Conservation (phyloP, 768 basidiomycete genomes). For the Leucocoprinus sp. region DNA sequence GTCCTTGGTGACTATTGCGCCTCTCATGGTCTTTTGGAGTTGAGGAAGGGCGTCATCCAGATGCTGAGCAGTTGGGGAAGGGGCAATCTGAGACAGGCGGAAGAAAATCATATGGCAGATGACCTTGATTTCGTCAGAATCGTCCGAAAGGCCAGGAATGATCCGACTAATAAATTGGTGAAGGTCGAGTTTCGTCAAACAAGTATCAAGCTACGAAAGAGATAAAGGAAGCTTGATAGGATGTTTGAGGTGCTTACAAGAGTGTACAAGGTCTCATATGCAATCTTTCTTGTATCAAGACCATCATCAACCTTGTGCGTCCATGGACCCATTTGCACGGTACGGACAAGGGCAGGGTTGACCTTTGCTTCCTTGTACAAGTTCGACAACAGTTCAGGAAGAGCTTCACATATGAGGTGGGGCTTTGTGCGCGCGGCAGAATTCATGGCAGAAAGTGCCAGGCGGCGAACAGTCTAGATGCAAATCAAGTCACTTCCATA, state of each 20-base stretch:
- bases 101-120: conserved; percentile 94
- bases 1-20: conserved; percentile 83
- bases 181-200: conserved; percentile 79
- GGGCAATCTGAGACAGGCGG: conserved; percentile 81
- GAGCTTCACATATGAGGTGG: conserved; percentile 81
- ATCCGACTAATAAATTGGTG: conserved; percentile 78
- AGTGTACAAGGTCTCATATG: conserved; percentile 96
- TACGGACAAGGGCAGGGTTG: conserved; percentile 73
- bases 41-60: conserved; percentile 80
- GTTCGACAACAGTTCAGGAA: conserved; percentile 65
- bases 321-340: conserved; percentile 97
- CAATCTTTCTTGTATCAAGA: conserved; percentile 91
- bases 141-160: conserved; percentile 76
- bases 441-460: conserved; percentile 86
- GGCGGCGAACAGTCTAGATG: conserved; percentile 74
- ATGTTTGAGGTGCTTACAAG: conserved; percentile 44
- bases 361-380: conserved; percentile 82
- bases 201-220: conserved; percentile 71
- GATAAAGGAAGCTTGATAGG: not conserved
- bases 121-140: conserved; percentile 95
- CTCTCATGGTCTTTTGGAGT: conserved; percentile 85
- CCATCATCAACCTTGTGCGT: conserved; percentile 96
- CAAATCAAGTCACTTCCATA: not conserved
- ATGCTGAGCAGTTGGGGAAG: conserved; percentile 72
- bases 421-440: conserved; percentile 95